Percentiles rank a stretch among this genome's conserved stretches.
Evolutionary conservation across 2,329 filamentous ascomycete genomes (phyloP).

Genomic region (Byssochlamys sp.): DNA sequence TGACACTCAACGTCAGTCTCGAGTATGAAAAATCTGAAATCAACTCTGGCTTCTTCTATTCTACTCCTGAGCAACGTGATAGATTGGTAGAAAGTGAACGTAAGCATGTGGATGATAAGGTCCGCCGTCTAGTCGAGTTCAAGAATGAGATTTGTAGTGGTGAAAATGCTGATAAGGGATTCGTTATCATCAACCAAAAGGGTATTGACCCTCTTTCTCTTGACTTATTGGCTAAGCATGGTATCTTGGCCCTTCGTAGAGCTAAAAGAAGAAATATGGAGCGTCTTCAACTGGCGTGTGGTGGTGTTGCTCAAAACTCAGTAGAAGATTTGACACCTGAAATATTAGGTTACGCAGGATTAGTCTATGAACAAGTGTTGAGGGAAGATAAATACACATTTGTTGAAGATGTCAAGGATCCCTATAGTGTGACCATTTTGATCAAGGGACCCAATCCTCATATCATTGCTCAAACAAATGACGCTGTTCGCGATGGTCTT

Average conservation of each 20-base stretch:
- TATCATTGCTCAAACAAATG: conserved; percentile 92
- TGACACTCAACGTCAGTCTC: conserved; percentile 89
- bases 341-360: conserved; percentile 85
- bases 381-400: conserved; percentile 99
- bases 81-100: conserved; percentile 97
- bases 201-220: conserved; percentile 93
- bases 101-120: conserved; percentile 86
- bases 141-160: conserved; percentile 98
- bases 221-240: conserved; percentile 94
- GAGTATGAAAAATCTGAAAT: conserved; percentile 99
- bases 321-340: conserved; percentile 85
- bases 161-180: conserved; percentile 82
- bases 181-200: conserved; percentile 98
- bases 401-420: conserved; percentile 94
- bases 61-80: conserved; percentile 87
- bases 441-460: conserved; percentile 97
- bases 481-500: conserved; percentile 88
- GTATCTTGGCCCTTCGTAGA: conserved; percentile 83
- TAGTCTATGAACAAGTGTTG: conserved; percentile 92
- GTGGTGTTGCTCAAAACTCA: conserved; percentile 85
- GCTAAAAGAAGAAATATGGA: conserved; percentile 99
- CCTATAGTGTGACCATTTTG: conserved; percentile 94
- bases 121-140: conserved; percentile 92
- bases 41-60: conserved; percentile 98
- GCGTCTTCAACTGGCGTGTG: conserved; percentile 86